Evolutionary conservation across 2,329 filamentous ascomycete genomes (phyloP).

Genomic region (Didymella keratinophila): DNA sequence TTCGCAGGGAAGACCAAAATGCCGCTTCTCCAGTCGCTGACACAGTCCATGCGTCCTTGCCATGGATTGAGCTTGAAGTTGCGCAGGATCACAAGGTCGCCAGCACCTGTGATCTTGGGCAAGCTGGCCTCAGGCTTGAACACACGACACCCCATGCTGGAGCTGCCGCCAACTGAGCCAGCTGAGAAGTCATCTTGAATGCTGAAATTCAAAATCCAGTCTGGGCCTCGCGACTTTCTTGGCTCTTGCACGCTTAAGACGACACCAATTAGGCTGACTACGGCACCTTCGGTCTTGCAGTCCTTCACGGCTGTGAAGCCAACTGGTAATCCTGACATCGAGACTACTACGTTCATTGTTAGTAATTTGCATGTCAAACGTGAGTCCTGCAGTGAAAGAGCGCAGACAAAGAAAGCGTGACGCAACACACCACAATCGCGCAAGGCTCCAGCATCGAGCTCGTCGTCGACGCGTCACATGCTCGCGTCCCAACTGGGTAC

Average conservation of each 20-base stretch:
- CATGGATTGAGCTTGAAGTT: conserved; percentile 33
- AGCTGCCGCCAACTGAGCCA: conserved; percentile 22
- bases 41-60: conserved; percentile 26
- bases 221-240: conserved; percentile 61
- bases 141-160: conserved; percentile 36
- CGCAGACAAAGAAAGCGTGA: background rate
- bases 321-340: conserved; percentile 21
- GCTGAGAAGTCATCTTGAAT: conserved; percentile 50
- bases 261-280: conserved; percentile 72
- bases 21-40: conserved; percentile 12
- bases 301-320: conserved; percentile 59
- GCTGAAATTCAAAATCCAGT: conserved; percentile 55
- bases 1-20: conserved; percentile 30
- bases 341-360: background rate
- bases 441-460: background rate
- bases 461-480: conserved; percentile 16
- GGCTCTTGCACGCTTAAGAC: conserved; percentile 69
- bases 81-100: conserved; percentile 72
- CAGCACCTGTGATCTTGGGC: conserved; percentile 56
- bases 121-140: conserved; percentile 41
- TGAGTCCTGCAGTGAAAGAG: background rate
- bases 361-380: background rate
- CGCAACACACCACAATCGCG: background rate
- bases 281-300: conserved; percentile 29
- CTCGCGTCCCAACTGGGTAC: conserved; percentile 4